Base-by-base conservation (phyloP, 177 flowering plant species). In the Vitis hybrid region DNA sequence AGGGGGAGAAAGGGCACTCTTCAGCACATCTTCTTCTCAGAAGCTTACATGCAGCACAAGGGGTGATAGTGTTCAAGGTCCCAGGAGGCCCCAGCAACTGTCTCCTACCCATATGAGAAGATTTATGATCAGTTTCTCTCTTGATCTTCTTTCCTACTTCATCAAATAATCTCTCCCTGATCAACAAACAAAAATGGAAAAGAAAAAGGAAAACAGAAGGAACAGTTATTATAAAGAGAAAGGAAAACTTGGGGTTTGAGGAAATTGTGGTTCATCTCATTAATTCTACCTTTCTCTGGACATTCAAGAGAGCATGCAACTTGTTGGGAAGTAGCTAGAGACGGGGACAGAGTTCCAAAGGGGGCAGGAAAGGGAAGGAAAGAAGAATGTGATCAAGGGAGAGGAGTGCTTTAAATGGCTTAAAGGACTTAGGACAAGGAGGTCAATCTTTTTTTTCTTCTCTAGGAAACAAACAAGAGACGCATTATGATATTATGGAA, bases 331-430 rank as follows among this genome's bases (percentile, higher is more conserved):
- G 48, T 4, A n/a, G 50, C 18, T 33, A 22, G 18, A 31, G 5
- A 63, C 10, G 33, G 66, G 26, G 16, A 39, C 26, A 19, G 19
- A 22, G 29, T 26, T 26, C 29, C 29, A 26, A 26, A 26, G 29
- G 29, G 51, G 51, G 55, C 6, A 9, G 10, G 26, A 19, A 57
- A 53, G 60, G 60, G 60, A 57, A 22, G 51, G 56, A 50, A 65
- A 65, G 20, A 11, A 52, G n/a, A n/a, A 65, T 22, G 62, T 15
- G 48, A 2, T 39, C 2, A 16, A 20, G 67, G 62, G 39, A 15
- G 22, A 14, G 51, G 79, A 75, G 82, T 77, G 78, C 90, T 86
- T 86, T 75, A 77, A 86, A 84, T 86, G 85, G 45, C 45, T 39
- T 83, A 83, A 83, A 86, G 68, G 70, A 82, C 59, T 67, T 56